These are phyloP conservation scores for Helicocarpus griseus DNA, from an alignment of 2,329 filamentous ascomycete genomes.

Conservation along the genomic window DNA sequence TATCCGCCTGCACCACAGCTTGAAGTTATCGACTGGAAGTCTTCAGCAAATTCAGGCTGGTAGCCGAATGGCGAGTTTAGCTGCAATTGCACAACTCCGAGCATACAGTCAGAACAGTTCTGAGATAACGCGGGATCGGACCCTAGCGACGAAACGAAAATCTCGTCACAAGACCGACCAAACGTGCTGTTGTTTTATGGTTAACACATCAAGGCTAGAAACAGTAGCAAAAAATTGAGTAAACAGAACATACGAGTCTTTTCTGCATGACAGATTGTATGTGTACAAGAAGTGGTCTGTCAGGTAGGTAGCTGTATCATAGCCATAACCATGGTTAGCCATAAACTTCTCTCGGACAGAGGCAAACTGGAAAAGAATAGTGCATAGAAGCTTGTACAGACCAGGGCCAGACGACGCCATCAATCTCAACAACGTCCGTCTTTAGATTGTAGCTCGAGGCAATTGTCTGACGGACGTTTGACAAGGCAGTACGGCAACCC, in stretches of 20 bases:
- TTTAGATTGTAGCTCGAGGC: too few relatives aligned
- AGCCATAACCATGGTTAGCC: too few relatives aligned
- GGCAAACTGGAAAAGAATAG: too few relatives aligned
- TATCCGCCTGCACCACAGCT: constrained; percentile 9
- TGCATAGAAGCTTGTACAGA: too few relatives aligned
- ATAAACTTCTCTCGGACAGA: too few relatives aligned
- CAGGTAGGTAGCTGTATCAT: neutral
- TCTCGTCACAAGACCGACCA: neutral
- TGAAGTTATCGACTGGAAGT: constrained; percentile 1
- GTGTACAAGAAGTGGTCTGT: neutral
- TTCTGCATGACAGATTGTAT: neutral
- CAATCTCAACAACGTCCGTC: too few relatives aligned
- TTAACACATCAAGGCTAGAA: neutral
- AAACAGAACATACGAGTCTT: neutral
- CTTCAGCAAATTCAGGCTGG: constrained; percentile 6
- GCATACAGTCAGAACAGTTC: constrained; percentile 10
- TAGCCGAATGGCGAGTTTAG: constrained; percentile 14
- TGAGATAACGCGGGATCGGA: constrained; percentile 2
- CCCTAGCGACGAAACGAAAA: neutral
- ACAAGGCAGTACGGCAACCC: too few relatives aligned
- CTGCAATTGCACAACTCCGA: constrained; percentile 8
- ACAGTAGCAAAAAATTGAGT: neutral
- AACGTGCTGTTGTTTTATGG: neutral
- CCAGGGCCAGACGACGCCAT: too few relatives aligned
- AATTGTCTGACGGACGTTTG: too few relatives aligned